A percentile compares a stretch with the other conserved stretches of the same genome.
Evolutionary conservation across 164 flowering plant genomes (phyloP).

Genomic region (Hamamelis virginiana): DNA sequence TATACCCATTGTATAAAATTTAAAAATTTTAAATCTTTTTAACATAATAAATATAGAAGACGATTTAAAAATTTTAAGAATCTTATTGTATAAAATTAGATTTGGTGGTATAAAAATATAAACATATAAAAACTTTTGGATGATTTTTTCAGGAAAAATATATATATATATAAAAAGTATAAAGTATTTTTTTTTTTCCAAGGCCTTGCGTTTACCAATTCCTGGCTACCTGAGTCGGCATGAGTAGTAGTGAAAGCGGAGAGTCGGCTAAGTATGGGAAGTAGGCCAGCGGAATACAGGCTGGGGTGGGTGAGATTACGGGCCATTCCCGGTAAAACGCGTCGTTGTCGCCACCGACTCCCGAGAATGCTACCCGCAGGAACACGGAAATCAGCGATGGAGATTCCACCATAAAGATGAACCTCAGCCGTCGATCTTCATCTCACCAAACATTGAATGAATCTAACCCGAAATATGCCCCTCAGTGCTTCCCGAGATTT

Average conservation of each 20-base stretch:
- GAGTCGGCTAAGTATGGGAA: neutral
- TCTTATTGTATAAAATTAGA: too few relatives aligned
- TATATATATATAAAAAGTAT: too few relatives aligned
- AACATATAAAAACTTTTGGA: too few relatives aligned
- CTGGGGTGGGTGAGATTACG: neutral
- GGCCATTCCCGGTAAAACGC: neutral
- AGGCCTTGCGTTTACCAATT: too few relatives aligned
- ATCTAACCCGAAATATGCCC: neutral
- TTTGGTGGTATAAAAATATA: too few relatives aligned
- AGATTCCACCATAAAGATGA: neutral
- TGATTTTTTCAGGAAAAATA: too few relatives aligned
- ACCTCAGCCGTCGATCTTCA: neutral
- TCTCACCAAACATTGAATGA: neutral
- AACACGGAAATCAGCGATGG: neutral
- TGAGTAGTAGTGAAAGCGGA: neutral
- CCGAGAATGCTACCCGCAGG: neutral
- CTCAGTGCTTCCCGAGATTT: neutral
- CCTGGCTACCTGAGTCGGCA: too few relatives aligned
- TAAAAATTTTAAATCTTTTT: too few relatives aligned
- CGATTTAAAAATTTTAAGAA: too few relatives aligned
- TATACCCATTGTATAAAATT: too few relatives aligned
- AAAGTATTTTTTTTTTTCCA: too few relatives aligned
- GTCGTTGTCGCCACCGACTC: constrained; percentile 1
- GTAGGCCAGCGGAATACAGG: neutral
- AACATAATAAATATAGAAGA: too few relatives aligned